Percentiles rank a stretch among this genome's conserved stretches.
Conservation (phyloP, 768 basidiomycete genomes). For the Saitozyma podzolica region DNA sequence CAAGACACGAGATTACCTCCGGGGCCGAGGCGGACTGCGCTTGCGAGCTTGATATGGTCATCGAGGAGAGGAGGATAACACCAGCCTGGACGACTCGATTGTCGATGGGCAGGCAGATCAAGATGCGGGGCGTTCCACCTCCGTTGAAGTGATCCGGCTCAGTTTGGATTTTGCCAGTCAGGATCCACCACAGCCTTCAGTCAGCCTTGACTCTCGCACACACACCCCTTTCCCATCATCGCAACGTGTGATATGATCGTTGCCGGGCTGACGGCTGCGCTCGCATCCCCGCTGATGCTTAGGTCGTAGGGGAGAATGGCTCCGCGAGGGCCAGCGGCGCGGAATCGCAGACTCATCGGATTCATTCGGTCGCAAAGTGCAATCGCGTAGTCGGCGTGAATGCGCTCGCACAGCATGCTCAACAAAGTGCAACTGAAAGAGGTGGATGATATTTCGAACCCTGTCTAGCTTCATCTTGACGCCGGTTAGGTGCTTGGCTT, state of each 20-base stretch:
- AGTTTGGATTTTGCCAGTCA: background rate
- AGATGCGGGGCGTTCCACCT: constrained; percentile 7
- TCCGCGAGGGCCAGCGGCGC: constrained; percentile 22
- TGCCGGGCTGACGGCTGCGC: constrained; percentile 15
- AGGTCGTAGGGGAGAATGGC: constrained; percentile 25
- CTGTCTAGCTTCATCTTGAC: too few species aligned
- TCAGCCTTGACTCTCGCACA: too few species aligned
- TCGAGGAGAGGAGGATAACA: constrained; percentile 28
- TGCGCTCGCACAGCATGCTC: constrained; percentile 17
- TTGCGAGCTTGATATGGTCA: constrained; percentile 2
- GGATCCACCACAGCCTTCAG: constrained; percentile 2
- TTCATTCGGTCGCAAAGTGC: constrained; percentile 15
- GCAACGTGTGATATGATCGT: constrained; percentile 26
- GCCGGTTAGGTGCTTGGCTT: too few species aligned
- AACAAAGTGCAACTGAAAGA: background rate
- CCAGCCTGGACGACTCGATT: constrained; percentile 23
- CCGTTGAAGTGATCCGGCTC: constrained; percentile 16
- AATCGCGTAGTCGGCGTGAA: constrained; percentile 33
- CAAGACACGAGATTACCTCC: constrained; percentile 25
- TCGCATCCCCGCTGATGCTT: constrained; percentile 9
- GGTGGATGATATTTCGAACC: too few species aligned
- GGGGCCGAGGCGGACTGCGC: constrained; percentile 6
- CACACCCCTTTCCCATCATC: constrained; percentile 27
- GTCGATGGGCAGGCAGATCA: constrained; percentile 23
- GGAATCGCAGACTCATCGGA: constrained; percentile 8